These are phyloP conservation scores for Colletotrichum camelliae DNA, from an alignment of 2,329 filamentous ascomycete species.

Conservation along the genomic window DNA sequence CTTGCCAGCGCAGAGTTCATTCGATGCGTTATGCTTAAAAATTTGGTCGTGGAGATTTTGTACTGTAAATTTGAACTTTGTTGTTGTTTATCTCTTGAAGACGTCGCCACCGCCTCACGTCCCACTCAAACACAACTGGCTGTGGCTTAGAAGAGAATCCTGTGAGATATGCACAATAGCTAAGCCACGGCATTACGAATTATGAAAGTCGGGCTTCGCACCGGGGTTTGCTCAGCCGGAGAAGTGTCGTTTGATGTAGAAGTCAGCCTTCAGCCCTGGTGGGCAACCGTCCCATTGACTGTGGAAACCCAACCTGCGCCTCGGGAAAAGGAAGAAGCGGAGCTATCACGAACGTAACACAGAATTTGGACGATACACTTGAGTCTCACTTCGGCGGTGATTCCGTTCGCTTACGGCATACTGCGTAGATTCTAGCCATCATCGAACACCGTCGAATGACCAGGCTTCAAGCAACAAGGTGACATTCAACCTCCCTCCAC, in stretches of 20 bases:
- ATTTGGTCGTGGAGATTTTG: not conserved
- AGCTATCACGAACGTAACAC: not conserved
- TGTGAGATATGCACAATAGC: not conserved
- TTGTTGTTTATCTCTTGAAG: not conserved
- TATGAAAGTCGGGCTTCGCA: not conserved
- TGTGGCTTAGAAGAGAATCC: not conserved
- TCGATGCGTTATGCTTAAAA: conserved; percentile 10
- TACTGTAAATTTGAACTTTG: not conserved
- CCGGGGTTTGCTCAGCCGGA: not conserved
- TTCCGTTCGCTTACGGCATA: not conserved
- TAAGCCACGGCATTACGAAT: not conserved
- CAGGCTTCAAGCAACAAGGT: not conserved
- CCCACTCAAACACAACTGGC: not conserved
- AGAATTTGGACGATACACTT: not conserved
- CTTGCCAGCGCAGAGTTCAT: not conserved
- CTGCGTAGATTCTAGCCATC: not conserved
- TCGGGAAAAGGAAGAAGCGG: not conserved
- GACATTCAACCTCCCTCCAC: not conserved
- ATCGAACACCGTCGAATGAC: not conserved
- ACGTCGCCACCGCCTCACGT: not conserved
- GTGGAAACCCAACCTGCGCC: not conserved
- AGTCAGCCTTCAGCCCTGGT: not conserved
- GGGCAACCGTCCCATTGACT: not conserved
- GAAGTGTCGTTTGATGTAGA: not conserved
- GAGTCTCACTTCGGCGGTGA: not conserved